A percentile compares a stretch with the other conserved stretches of the same genome.
Evolutionary conservation across 192 early-diverging fungal genomes (phyloP).

Genomic region (Spizellomyces punctatus): DNA sequence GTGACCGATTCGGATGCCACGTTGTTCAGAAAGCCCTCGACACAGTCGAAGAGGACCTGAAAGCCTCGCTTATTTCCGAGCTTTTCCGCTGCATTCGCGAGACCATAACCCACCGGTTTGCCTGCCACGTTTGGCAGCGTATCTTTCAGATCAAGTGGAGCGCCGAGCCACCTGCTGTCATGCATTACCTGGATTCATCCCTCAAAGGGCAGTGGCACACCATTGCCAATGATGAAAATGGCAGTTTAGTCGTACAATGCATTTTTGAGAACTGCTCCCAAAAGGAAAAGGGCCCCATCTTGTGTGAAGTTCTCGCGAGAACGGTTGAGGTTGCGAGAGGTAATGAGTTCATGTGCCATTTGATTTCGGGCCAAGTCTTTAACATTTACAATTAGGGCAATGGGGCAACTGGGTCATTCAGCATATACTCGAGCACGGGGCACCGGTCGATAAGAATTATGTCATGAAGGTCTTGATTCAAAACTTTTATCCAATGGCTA

Average conservation of each 20-base stretch:
- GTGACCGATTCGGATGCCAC: conserved; percentile 79
- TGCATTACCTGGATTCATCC: conserved; percentile 61
- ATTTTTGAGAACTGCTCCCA: conserved; percentile 74
- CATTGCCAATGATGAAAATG: conserved; percentile 77
- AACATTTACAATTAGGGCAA: conserved; percentile 45
- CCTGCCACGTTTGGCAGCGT: conserved; percentile 82
- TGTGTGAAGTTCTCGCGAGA: conserved; percentile 63
- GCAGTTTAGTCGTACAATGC: conserved; percentile 75
- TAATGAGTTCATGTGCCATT: conserved; percentile 24
- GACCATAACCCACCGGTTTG: conserved; percentile 74
- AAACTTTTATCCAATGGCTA: conserved; percentile 54
- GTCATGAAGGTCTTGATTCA: conserved; percentile 48
- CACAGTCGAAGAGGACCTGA: conserved; percentile 62
- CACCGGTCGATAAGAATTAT: conserved; percentile 54
- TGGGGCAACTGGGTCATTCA: conserved; percentile 88
- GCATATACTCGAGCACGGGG: conserved; percentile 71
- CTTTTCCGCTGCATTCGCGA: conserved; percentile 64
- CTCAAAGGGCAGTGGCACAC: conserved; percentile 63
- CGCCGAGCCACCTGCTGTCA: conserved; percentile 50
- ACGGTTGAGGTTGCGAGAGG: conserved; percentile 64
- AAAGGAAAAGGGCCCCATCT: conserved; percentile 64
- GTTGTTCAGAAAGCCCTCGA: conserved; percentile 78
- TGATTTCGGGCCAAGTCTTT: neutral
- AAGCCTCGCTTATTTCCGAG: conserved; percentile 60
- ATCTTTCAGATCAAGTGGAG: conserved; percentile 74